A percentile compares a stretch with the other conserved stretches of the same genome.
These are phyloP conservation scores for Aspergillus carbonarius DNA, from an alignment of 2,329 filamentous ascomycete species.

Conservation along the genomic window DNA sequence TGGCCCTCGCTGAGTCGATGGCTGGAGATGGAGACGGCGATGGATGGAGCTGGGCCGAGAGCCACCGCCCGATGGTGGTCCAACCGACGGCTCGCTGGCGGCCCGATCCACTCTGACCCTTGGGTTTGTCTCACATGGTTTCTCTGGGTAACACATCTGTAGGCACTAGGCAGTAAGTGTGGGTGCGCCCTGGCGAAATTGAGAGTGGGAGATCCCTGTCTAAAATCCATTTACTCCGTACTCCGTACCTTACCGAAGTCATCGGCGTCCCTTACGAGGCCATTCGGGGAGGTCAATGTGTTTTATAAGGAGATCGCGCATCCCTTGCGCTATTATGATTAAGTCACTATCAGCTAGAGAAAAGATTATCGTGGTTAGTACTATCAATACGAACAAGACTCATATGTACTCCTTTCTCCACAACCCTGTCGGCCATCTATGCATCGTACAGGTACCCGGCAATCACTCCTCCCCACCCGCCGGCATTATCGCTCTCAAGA, in stretches of 20 bases:
- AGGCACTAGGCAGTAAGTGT: too few relatives aligned
- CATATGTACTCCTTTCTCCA: slow-evolving; percentile 7
- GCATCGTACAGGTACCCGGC: slow-evolving; percentile 30
- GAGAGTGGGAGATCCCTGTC: too few relatives aligned
- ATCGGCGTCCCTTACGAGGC: too few relatives aligned
- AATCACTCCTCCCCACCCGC: slow-evolving; percentile 37
- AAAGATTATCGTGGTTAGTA: background rate
- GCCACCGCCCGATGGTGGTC: background rate
- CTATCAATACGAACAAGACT: background rate
- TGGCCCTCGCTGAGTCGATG: background rate
- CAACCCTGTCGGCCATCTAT: background rate
- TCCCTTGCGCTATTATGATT: too few relatives aligned
- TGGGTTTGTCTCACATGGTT: too few relatives aligned
- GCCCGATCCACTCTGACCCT: background rate
- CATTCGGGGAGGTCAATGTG: too few relatives aligned
- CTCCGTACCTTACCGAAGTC: too few relatives aligned
- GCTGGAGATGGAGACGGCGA: background rate
- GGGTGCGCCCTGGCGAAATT: too few relatives aligned
- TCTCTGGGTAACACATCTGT: too few relatives aligned
- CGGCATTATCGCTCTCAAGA: slow-evolving; percentile 27
- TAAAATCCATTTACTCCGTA: too few relatives aligned
- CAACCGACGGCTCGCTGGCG: background rate
- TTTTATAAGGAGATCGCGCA: too few relatives aligned
- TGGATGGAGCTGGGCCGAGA: background rate
- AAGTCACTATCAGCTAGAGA: too few relatives aligned